phyloP scores from a whole-genome alignment of 2,329 filamentous ascomycete species.

The Onygenales sp. region DNA sequence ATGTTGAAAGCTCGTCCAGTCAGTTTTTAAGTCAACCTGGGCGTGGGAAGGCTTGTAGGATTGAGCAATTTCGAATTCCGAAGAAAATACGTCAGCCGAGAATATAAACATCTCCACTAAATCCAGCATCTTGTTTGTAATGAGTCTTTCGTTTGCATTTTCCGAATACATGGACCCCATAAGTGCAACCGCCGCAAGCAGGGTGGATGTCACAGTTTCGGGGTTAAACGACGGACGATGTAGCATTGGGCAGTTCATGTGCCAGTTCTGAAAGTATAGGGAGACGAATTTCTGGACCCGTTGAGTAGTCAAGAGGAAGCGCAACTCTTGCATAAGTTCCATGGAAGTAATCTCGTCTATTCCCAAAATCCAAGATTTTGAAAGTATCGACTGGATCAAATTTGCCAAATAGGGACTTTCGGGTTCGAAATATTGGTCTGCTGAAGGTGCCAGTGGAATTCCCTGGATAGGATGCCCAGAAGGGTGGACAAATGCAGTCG shows the following conservation, averaged over 20 bases:
- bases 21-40: constrained; percentile 15
- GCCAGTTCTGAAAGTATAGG: constrained; percentile 38
- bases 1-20: constrained; percentile 30
- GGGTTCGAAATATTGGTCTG: constrained; percentile 20
- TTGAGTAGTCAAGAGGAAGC: constrained; percentile 31
- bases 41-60: constrained; percentile 19
- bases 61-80: constrained; percentile 29
- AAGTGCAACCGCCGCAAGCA: constrained; percentile 33
- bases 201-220: constrained; percentile 24
- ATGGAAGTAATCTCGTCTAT: constrained; percentile 29
- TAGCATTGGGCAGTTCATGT: constrained; percentile 35
- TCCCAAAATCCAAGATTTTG: constrained; percentile 29
- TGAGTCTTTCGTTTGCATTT: constrained; percentile 27
- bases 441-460: constrained; percentile 12
- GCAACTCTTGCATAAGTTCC: constrained; percentile 29
- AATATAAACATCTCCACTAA: constrained; percentile 36
- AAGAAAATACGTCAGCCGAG: constrained; percentile 32
- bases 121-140: constrained; percentile 33
- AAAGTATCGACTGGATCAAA: constrained; percentile 31
- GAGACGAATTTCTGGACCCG: constrained; percentile 33
- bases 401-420: constrained; percentile 29
- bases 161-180: constrained; percentile 38
- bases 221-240: constrained; percentile 34
- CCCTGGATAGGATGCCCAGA: constrained; percentile 13
- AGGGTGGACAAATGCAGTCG: constrained; percentile 11